Evolutionary conservation across 2,329 filamentous ascomycete genomes (phyloP).

Genomic region (Knoxdaviesia proteae): DNA sequence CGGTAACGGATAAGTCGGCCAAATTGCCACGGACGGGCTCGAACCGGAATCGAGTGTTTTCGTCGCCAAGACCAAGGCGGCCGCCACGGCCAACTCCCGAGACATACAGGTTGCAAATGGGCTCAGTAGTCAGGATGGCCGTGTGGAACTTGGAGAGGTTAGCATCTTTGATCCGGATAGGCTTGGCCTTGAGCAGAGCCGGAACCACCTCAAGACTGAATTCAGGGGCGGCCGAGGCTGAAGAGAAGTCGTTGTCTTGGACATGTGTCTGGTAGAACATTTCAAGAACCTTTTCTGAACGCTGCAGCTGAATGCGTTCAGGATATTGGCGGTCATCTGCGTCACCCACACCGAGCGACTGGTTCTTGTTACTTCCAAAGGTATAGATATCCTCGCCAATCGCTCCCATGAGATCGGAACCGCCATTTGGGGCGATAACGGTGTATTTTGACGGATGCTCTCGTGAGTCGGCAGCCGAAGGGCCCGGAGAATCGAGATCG

Average conservation of each 20-base stretch:
- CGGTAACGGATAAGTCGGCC: conserved; percentile 49
- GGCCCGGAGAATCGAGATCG: too few species aligned
- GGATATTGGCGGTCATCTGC: conserved; percentile 88
- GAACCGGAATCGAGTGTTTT: conserved; percentile 75
- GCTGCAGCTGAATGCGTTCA: conserved; percentile 56
- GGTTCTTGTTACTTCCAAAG: conserved; percentile 92
- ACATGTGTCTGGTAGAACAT: conserved; percentile 39
- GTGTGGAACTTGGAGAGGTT: conserved; percentile 82
- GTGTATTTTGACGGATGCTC: too few species aligned
- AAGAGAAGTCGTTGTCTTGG: too few species aligned
- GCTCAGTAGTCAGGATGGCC: conserved; percentile 69
- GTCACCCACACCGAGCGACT: conserved; percentile 84
- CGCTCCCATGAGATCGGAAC: too few species aligned
- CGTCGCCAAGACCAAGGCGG: conserved; percentile 71
- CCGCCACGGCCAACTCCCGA: conserved; percentile 85
- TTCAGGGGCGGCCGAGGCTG: too few species aligned
- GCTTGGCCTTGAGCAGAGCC: conserved; percentile 46
- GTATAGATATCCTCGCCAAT: conserved; percentile 71
- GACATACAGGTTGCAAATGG: conserved; percentile 76
- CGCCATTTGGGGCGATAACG: too few species aligned
- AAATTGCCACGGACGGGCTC: conserved; percentile 62
- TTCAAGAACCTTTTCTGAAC: conserved; percentile 57
- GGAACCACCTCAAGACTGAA: conserved; percentile 27
- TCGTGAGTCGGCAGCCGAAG: too few species aligned
- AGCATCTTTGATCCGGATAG: conserved; percentile 60